These are phyloP conservation scores for Hericium erinaceus DNA, from an alignment of 768 basidiomycete genomes.

Conservation along the genomic window DNA sequence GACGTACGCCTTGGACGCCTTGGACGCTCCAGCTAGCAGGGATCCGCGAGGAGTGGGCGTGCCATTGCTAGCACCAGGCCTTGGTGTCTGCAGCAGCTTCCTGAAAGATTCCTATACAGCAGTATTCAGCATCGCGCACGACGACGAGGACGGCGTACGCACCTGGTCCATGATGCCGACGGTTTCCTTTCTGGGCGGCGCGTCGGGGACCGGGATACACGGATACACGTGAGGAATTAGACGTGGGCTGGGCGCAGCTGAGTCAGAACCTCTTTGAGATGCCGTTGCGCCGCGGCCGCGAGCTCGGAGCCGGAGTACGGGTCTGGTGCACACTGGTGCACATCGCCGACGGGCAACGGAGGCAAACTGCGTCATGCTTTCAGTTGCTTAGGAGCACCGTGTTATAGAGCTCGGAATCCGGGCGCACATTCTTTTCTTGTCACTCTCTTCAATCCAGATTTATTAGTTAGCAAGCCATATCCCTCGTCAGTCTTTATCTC, in stretches of 20 bases:
- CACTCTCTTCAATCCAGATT: neutral
- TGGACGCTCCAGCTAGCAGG: conserved; percentile 11
- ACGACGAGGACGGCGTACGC: neutral
- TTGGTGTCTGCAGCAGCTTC: conserved; percentile 33
- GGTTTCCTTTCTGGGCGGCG: neutral
- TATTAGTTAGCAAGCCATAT: neutral
- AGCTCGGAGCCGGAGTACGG: neutral
- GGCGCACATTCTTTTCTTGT: neutral
- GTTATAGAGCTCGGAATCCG: neutral
- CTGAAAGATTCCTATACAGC: conserved; percentile 51
- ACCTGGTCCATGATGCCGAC: conserved; percentile 13
- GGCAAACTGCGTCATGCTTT: neutral
- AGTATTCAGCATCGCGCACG: neutral
- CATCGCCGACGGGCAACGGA: neutral
- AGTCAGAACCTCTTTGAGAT: neutral
- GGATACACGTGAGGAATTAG: neutral
- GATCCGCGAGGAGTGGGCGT: conserved; percentile 23
- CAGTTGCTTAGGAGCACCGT: neutral
- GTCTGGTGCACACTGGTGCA: neutral
- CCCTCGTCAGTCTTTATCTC: neutral
- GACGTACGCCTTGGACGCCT: no score
- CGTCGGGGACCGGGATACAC: neutral
- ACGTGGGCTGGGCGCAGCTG: neutral
- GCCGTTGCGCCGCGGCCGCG: neutral
- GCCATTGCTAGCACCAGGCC: conserved; percentile 17